phyloP scores from a whole-genome alignment of 768 basidiomycete genomes.

The Serendipita vermifera region DNA sequence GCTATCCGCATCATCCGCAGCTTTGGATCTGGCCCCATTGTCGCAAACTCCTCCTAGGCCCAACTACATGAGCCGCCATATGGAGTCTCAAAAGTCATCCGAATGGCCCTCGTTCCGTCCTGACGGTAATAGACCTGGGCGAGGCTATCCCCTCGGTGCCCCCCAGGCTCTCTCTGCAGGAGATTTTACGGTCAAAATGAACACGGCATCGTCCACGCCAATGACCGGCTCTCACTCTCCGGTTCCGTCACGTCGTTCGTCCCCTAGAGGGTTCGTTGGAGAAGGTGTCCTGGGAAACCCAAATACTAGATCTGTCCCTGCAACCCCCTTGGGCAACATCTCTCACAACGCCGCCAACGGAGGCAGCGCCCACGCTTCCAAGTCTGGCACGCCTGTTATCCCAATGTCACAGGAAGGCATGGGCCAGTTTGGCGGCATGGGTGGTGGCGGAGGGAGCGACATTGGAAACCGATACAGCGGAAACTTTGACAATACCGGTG shows the following conservation, averaged over 20 bases:
- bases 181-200: conserved; percentile 32
- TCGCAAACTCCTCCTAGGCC: conserved; percentile 65
- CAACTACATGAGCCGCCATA: conserved; percentile 39
- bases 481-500: not conserved
- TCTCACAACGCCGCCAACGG: conserved; percentile 16
- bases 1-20: conserved; percentile 81
- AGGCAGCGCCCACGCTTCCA: conserved; percentile 23
- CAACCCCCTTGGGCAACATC: conserved; percentile 56
- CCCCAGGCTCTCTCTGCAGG: conserved; percentile 18
- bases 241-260: conserved; percentile 44
- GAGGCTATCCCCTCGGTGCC: not conserved
- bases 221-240: conserved; percentile 52
- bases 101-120: conserved; percentile 90
- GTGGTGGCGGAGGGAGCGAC: not conserved
- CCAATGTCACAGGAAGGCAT: conserved; percentile 47
- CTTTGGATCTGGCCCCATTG: conserved; percentile 82
- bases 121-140: conserved; percentile 32
- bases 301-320: conserved; percentile 61
- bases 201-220: conserved; percentile 50
- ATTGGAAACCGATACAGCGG: conserved; percentile 19
- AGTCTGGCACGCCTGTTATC: conserved; percentile 44
- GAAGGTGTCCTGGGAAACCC: conserved; percentile 18
- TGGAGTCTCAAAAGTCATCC: conserved; percentile 60
- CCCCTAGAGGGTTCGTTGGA: conserved; percentile 50
- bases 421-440: conserved; percentile 31